Percentiles rank a stretch among this genome's conserved stretches.
Conservation (phyloP, 1,284 basidiomycete genomes). For the Singerocomus inundabilis region DNA sequence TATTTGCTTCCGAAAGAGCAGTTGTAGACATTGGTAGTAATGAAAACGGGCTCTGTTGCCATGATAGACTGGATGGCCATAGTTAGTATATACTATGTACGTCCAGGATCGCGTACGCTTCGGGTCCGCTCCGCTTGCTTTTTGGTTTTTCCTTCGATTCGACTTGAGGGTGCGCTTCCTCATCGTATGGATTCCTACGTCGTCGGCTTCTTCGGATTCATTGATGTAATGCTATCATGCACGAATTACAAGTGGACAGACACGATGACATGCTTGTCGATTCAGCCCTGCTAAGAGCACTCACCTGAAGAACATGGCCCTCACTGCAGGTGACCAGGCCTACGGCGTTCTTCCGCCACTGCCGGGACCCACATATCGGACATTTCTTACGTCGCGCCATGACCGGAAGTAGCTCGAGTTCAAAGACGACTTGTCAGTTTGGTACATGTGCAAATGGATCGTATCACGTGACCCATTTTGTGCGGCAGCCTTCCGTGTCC, state of each 20-base stretch:
- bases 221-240: conserved; percentile 66
- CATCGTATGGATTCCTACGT: conserved; percentile 56
- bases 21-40: conserved; percentile 80
- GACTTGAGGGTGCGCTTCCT: conserved; percentile 62
- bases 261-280: neutral
- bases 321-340: conserved; percentile 75
- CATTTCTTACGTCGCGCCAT: conserved; percentile 64
- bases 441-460: neutral
- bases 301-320: conserved; percentile 76
- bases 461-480: conserved; percentile 24
- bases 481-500: neutral
- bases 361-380: conserved; percentile 67
- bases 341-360: conserved; percentile 76
- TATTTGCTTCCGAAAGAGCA: conserved; percentile 75
- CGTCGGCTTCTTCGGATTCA: conserved; percentile 62
- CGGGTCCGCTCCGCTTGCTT: conserved; percentile 50
- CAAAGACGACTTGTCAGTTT: no score
- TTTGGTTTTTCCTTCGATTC: conserved; percentile 48
- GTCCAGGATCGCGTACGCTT: conserved; percentile 42
- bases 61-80: conserved; percentile 63
- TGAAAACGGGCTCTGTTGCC: conserved; percentile 73
- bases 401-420: neutral
- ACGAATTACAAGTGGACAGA: neutral
- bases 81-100: neutral
- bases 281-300: conserved; percentile 3